Conservation (phyloP, 805 yeast genomes). For the Candida schatavii region DNA sequence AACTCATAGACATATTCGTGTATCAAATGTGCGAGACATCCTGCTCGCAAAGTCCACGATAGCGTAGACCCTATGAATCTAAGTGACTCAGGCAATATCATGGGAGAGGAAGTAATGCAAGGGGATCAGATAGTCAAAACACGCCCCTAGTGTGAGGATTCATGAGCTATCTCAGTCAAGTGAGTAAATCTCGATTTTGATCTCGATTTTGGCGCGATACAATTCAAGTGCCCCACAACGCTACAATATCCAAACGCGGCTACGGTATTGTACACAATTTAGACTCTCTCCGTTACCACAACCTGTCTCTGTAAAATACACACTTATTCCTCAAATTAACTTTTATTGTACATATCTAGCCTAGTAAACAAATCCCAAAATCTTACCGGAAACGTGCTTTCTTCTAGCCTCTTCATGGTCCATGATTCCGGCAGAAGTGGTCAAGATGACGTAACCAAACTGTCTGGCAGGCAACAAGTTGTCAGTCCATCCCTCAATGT, state of each 20-base stretch:
- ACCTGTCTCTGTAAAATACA: no score
- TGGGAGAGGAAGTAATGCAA: conserved; percentile 3
- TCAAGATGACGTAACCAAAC: conserved; percentile 89
- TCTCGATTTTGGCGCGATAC: no score
- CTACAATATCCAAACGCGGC: no score
- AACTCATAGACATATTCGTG: conserved; percentile 69
- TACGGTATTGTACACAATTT: no score
- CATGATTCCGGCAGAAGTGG: conserved; percentile 96
- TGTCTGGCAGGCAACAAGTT: conserved; percentile 95
- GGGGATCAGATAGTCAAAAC: not conserved
- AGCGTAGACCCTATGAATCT: conserved; percentile 31
- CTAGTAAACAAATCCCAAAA: conserved; percentile 91
- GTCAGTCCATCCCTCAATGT: conserved; percentile 92
- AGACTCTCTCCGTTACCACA: no score
- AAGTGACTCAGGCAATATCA: conserved; percentile 18
- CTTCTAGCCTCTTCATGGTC: conserved; percentile 98
- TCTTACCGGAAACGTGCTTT: conserved; percentile 96
- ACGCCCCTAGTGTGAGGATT: no score
- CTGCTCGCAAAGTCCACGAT: conserved; percentile 57
- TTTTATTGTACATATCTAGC: conserved; percentile 7
- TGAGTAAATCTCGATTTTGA: no score
- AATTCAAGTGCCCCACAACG: no score
- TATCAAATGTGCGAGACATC: conserved; percentile 64
- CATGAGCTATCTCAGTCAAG: no score
- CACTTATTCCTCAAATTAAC: not conserved